These are phyloP conservation scores for Aspergillus unguis DNA, from an alignment of 2,329 filamentous ascomycete species.

Conservation along the genomic window DNA sequence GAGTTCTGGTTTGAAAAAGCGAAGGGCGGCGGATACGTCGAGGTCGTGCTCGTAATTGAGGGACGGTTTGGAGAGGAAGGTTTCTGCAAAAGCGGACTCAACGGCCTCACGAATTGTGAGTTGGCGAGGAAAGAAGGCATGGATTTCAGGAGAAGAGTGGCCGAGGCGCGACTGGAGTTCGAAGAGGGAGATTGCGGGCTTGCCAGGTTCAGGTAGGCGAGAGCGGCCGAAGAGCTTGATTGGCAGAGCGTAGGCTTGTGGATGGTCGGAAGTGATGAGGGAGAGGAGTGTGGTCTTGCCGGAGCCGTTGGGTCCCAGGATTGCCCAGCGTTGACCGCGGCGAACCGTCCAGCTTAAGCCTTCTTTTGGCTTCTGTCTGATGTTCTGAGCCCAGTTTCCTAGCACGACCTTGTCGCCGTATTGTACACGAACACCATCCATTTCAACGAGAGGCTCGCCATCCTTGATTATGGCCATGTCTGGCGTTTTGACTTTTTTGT, in stretches of 20 bases:
- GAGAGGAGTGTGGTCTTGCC: constrained; percentile 95
- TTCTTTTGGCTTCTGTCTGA: constrained; percentile 48
- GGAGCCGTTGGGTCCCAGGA: constrained; percentile 90
- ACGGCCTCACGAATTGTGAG: constrained; percentile 71
- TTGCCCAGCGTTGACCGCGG: constrained; percentile 81
- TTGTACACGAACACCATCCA: constrained; percentile 76
- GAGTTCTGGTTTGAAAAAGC: constrained; percentile 77
- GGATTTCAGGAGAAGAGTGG: constrained; percentile 90
- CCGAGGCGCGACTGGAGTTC: constrained; percentile 87
- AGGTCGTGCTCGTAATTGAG: constrained; percentile 56
- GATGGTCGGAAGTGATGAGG: constrained; percentile 91
- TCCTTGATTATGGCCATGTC: constrained; percentile 22
- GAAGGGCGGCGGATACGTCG: constrained; percentile 66
- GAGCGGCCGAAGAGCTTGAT: constrained; percentile 81
- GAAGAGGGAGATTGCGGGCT: constrained; percentile 80
- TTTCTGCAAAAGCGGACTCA: constrained; percentile 87
- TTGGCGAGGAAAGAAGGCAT: constrained; percentile 81
- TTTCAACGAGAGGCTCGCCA: constrained; percentile 76
- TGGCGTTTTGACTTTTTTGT: constrained; percentile 1
- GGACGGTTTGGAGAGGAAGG: constrained; percentile 68
- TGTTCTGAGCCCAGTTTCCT: constrained; percentile 70
- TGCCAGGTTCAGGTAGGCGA: constrained; percentile 69
- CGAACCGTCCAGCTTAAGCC: constrained; percentile 82
- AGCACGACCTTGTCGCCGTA: constrained; percentile 77
- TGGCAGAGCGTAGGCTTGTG: constrained; percentile 85